Percentiles rank a stretch among this genome's conserved stretches.
These are phyloP conservation scores for Amylocarpus encephaloides DNA, from an alignment of 2,329 filamentous ascomycete species.

Conservation along the genomic window DNA sequence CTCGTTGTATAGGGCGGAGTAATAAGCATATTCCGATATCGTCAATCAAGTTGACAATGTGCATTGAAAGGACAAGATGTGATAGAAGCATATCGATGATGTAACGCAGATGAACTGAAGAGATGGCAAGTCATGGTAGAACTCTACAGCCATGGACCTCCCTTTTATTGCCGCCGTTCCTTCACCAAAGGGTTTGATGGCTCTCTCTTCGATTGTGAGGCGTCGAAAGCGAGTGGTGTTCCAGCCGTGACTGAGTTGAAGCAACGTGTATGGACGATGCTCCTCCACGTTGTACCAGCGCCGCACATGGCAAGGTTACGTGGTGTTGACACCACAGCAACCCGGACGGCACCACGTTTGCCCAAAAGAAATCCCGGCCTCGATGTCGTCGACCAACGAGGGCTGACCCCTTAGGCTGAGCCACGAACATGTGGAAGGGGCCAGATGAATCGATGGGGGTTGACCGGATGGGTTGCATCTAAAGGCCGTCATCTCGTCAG, in stretches of 20 bases:
- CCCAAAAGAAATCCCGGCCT: too few relatives aligned
- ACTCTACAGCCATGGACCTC: neutral
- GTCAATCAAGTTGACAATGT: conserved; percentile 20
- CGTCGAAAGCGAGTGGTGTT: neutral
- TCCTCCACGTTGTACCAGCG: neutral
- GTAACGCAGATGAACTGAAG: neutral
- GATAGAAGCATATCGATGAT: conserved; percentile 5
- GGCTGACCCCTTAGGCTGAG: neutral
- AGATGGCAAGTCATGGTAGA: neutral
- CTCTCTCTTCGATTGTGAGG: conserved; percentile 1
- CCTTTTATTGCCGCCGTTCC: conserved; percentile 4
- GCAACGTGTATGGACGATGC: neutral
- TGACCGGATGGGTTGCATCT: neutral
- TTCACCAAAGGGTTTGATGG: neutral
- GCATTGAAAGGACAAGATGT: conserved; percentile 4
- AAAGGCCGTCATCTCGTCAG: neutral
- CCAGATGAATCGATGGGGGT: too few relatives aligned
- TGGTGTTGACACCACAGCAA: conserved; percentile 1
- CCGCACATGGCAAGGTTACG: too few relatives aligned
- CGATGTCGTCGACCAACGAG: neutral
- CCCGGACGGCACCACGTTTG: conserved; percentile 6
- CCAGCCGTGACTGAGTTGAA: neutral
- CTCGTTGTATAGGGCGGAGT: conserved; percentile 13
- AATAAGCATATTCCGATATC: conserved; percentile 23
- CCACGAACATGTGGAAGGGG: neutral